Base-by-base conservation (phyloP, 352 stramenopile species). In the Phytophthora macrochlamydospora region DNA sequence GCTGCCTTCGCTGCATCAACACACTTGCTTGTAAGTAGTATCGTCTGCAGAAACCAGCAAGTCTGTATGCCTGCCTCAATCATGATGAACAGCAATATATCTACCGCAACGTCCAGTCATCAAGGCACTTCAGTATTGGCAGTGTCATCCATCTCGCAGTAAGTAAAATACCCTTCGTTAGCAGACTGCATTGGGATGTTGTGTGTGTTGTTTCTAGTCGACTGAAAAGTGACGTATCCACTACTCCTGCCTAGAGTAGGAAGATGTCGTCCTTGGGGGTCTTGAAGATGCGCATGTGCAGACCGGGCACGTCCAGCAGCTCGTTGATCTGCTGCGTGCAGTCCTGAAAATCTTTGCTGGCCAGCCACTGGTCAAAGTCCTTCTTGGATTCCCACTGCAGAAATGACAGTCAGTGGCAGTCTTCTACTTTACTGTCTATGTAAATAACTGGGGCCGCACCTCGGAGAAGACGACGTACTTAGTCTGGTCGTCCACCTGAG, bases 401-500 rank as follows among this genome's bases (percentile, higher is more conserved):
- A 12, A 24, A 14, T 45, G 18, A 24, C 18, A 24, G 18, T 24
- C 18, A 24, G 18, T 24, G 18, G 18, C 18, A 24, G 18, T 24
- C 18, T 24, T 24, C 18, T 24, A 24, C 18, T 24, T 24, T 24
- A 24, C 18, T 24, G 18, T 24, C 18, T 24, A 24, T 24, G 18
- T 24, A 24, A 24, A 24, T 24, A 24, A 24, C 18, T 24, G 18
- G 9, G 11, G n/a, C 46, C 65, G 28, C 44, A 93, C 85, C 85
- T 96, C 83, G 49, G 88, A 94, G 73, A 96, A 92, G 53, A 96
- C 88, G 56, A 96, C 80, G 73, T 94, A 96, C 73, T 96, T 96
- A 61, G 91, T 87, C 64, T 86, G 68, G 57, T 93, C 79, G 67
- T 93, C 83, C 59, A 89, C 59, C 59, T 94, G 83, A 52, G 64